These are phyloP conservation scores for Barnettozyma wickerhamii DNA, from an alignment of 805 yeast genomes.

Conservation along the genomic window DNA sequence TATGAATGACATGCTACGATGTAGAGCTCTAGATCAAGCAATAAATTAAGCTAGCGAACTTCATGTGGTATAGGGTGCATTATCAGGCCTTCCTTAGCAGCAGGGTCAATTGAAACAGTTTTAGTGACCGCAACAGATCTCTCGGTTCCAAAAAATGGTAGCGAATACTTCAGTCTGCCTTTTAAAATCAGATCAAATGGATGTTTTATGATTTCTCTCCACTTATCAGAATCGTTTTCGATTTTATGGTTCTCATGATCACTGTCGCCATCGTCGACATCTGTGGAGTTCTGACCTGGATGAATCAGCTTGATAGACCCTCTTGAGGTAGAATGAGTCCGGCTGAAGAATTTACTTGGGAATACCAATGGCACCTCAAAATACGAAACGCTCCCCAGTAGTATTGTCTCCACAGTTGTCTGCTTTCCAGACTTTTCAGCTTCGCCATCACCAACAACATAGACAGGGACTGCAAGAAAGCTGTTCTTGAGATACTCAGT, in stretches of 20 bases:
- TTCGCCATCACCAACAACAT: slow-evolving; percentile 11
- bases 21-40: background rate
- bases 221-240: slow-evolving; percentile 42
- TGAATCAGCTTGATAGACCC: slow-evolving; percentile 68
- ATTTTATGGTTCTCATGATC: slow-evolving; percentile 24
- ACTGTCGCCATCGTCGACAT: slow-evolving; percentile 15
- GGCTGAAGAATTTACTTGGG: slow-evolving; percentile 70
- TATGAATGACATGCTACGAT: background rate
- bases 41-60: background rate
- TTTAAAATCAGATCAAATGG: slow-evolving; percentile 85
- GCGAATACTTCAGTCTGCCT: slow-evolving; percentile 73
- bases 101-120: slow-evolving; percentile 53
- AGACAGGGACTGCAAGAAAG: background rate
- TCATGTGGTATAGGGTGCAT: background rate
- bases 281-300: slow-evolving; percentile 53
- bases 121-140: slow-evolving; percentile 61
- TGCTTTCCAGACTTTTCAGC: background rate
- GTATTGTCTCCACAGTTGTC: slow-evolving; percentile 48
- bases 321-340: slow-evolving; percentile 51
- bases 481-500: slow-evolving; percentile 43
- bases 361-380: slow-evolving; percentile 74
- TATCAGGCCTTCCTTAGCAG: slow-evolving; percentile 7
- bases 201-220: slow-evolving; percentile 70
- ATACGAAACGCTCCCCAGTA: slow-evolving; percentile 62
- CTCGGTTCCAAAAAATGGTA: slow-evolving; percentile 56